Evolutionary conservation across 306 rosid genomes (phyloP).

Genomic region (Cicer arietinum): DNA sequence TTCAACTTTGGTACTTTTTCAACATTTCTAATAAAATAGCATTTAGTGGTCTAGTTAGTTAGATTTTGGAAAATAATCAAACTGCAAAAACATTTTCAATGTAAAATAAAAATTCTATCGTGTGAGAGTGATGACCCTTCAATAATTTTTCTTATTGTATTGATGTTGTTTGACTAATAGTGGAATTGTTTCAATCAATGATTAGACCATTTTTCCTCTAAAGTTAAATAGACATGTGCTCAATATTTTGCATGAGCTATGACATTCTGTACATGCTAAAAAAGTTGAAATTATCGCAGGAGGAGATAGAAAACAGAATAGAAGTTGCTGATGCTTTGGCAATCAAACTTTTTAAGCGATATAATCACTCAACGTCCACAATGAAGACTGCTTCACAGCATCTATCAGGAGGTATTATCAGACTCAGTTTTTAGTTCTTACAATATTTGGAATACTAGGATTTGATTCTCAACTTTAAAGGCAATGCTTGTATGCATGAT

Average conservation of each 20-base stretch:
- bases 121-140: not conserved
- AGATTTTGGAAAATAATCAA: not conserved
- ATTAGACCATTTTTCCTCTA: slow-evolving; percentile 11
- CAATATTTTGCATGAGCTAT: slow-evolving; percentile 8
- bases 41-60: slow-evolving; percentile 17
- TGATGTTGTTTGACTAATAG: slow-evolving; percentile 11
- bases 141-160: slow-evolving; percentile 5
- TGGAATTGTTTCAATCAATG: slow-evolving; percentile 17
- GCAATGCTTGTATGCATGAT: slow-evolving; percentile 19
- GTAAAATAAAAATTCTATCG: slow-evolving; percentile 23
- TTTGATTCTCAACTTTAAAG: slow-evolving; percentile 1
- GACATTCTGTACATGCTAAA: slow-evolving; percentile 20
- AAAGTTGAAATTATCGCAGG: slow-evolving; percentile 59
- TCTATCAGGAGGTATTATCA: slow-evolving; percentile 80
- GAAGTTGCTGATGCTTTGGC: slow-evolving; percentile 89
- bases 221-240: slow-evolving; percentile 26
- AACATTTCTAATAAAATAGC: slow-evolving; percentile 2
- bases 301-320: slow-evolving; percentile 82
- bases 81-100: slow-evolving; percentile 16
- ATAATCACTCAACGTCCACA: slow-evolving; percentile 74
- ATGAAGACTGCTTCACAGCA: slow-evolving; percentile 84
- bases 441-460: slow-evolving; percentile 16
- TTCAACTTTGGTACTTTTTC: slow-evolving; percentile 12
- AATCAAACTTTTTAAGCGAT: slow-evolving; percentile 83
- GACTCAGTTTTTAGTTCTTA: slow-evolving; percentile 14